A percentile compares a stretch with the other conserved stretches of the same genome.
Conservation (phyloP, 164 flowering plant genomes). For the Protea cynaroides region DNA sequence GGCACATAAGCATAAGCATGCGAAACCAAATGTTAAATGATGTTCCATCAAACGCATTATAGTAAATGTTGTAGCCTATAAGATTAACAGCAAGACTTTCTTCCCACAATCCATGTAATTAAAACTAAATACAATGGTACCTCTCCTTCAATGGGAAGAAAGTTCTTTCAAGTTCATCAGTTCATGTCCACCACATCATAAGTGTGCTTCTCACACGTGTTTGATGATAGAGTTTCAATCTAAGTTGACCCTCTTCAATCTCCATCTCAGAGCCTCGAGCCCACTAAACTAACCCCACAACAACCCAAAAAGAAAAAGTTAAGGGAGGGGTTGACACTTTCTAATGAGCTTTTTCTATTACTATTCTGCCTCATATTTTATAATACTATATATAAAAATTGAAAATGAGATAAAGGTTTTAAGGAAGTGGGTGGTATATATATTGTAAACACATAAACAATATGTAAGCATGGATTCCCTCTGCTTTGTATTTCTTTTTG, state of each 20-base stretch:
- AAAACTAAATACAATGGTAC: too few species aligned
- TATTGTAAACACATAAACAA: background rate
- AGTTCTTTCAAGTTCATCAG: background rate
- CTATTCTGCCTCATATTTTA: background rate
- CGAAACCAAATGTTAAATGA: conserved; percentile 14
- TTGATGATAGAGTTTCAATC: conserved; percentile 12
- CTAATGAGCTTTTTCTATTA: background rate
- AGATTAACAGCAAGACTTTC: too few species aligned
- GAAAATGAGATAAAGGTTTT: background rate
- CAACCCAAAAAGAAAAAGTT: conserved; percentile 1
- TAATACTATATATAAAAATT: background rate
- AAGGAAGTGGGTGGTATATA: conserved; percentile 6
- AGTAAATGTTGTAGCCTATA: too few species aligned
- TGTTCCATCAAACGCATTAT: background rate
- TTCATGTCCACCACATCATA: conserved; percentile 1
- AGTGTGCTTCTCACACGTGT: conserved; percentile 18
- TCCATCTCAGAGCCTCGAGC: background rate
- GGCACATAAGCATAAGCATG: conserved; percentile 17
- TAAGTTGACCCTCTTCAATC: conserved; percentile 5
- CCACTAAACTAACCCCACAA: conserved; percentile 7
- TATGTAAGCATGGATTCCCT: conserved; percentile 27
- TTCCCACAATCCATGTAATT: too few species aligned
- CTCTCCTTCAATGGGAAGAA: too few species aligned
- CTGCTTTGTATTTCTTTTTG: conserved; percentile 15
- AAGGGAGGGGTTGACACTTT: conserved; percentile 6